A percentile compares a stretch with the other conserved stretches of the same genome.
Conservation (phyloP, 805 yeast species). For the Monosporozyma aerobia region DNA sequence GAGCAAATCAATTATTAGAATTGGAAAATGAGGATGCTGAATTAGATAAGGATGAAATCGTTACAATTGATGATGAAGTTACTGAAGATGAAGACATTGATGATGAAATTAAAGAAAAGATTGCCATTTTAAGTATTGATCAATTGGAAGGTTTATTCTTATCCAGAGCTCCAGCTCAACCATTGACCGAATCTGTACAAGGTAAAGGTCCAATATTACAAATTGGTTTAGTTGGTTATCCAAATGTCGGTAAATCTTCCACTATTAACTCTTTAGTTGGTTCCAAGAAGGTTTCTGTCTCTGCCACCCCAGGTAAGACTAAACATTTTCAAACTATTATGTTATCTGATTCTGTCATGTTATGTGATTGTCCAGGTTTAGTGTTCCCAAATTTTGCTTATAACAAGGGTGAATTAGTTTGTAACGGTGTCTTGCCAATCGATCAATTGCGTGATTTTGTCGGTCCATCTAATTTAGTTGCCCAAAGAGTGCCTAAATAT, state of each 20-base stretch:
- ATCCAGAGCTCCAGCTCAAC: constrained; percentile 60
- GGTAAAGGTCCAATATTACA: constrained; percentile 61
- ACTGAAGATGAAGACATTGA: constrained; percentile 25
- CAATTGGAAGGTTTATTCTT: constrained; percentile 78
- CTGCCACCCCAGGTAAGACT: constrained; percentile 97
- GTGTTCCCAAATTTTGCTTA: constrained; percentile 97
- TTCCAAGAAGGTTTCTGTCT: constrained; percentile 94
- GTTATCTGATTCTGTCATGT: constrained; percentile 68
- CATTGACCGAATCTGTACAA: constrained; percentile 42
- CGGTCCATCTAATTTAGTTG: constrained; percentile 79
- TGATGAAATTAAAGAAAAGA: constrained; percentile 36
- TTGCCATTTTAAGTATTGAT: constrained; percentile 67
- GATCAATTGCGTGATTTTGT: constrained; percentile 91
- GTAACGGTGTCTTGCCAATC: constrained; percentile 97
- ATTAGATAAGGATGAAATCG: constrained; percentile 25
- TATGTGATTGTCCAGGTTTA: constrained; percentile 98
- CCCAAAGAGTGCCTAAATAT: constrained; percentile 81
- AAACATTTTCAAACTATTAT: constrained; percentile 96
- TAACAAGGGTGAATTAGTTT: constrained; percentile 91
- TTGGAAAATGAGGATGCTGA: constrained; percentile 36
- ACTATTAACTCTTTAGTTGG: constrained; percentile 96
- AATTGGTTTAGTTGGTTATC: constrained; percentile 96
- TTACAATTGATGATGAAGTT: constrained; percentile 10
- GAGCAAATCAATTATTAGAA: constrained; percentile 69
- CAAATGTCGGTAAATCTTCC: constrained; percentile 95